Base-by-base conservation (phyloP, 2,329 filamentous ascomycete genomes). In the Rhynchosporium agropyri region DNA sequence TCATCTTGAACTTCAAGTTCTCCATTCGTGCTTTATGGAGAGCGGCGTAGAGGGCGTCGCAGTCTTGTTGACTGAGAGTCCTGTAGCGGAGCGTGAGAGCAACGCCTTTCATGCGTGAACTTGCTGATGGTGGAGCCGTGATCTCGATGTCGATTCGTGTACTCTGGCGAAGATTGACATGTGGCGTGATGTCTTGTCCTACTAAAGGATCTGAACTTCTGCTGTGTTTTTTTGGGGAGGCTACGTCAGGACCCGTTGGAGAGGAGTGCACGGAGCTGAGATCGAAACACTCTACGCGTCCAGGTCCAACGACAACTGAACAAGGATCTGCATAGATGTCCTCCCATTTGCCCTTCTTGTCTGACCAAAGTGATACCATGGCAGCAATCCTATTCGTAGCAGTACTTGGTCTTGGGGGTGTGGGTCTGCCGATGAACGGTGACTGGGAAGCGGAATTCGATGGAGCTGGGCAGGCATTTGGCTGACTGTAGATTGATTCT, bases 131-230 rank as follows among this genome's bases (percentile, higher is more conserved):
- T 1, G 91, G 91, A 6, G 94, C 97, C 56, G 92, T 89, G 67
- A 99, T 91, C 68, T 96, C 95, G 60, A 99, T 91, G 74, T 99
- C 95, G 38, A 99, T 85, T 3, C 90, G 91, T 28, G 92, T 99
- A 71, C 93, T 95, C 72, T 94, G 89, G 66, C 94, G 87, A 65
- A 98, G 87, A 69, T 93, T 89, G 7, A 98, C 94, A 43, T 97
- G 81, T 0, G 95, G 95, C 0, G 94, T 98, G 48, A 99, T 85
- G 72, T 97, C 92, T 40, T 97, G 84, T 5, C 89, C 90, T 49
- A 89, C 57, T 15, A 67, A 58, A 9, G 62, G 63, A 33, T 55
- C 54, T 13, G 62, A 50, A 8, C 54, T 48, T 50, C 42, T 46
- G 20, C 31, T 45, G 6, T 60, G 49, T 26, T 49, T 43, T 43